phyloP scores from a whole-genome alignment of 768 basidiomycete genomes.

The Suillus subalutaceus region DNA sequence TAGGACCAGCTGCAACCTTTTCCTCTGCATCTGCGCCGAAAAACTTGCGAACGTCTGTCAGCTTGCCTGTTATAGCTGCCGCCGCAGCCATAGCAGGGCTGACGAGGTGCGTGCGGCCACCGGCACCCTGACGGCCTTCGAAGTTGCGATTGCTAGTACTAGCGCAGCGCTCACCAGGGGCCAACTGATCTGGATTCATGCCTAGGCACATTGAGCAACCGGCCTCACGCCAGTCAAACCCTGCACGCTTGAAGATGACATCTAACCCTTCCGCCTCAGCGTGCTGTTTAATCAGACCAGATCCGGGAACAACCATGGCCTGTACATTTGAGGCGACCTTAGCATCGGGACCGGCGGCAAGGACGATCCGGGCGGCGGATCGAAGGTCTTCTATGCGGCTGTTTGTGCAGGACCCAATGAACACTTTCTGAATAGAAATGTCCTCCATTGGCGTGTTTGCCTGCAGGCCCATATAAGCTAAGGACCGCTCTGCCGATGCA shows the following conservation, averaged over 20 bases:
- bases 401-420: conserved; percentile 95
- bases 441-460: conserved; percentile 81
- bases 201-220: conserved; percentile 97
- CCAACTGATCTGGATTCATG: conserved; percentile 93
- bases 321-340: conserved; percentile 75
- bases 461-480: conserved; percentile 86
- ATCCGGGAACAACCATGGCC: conserved; percentile 93
- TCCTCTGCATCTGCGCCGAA: conserved; percentile 50
- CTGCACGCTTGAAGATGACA: conserved; percentile 83
- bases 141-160: conserved; percentile 95
- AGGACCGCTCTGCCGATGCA: conserved; percentile 70
- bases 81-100: conserved; percentile 94
- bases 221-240: conserved; percentile 95
- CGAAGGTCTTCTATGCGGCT: conserved; percentile 92
- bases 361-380: conserved; percentile 76
- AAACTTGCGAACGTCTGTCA: conserved; percentile 84
- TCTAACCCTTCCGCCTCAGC: conserved; percentile 91
- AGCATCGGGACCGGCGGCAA: conserved; percentile 72
- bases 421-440: conserved; percentile 83
- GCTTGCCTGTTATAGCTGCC: conserved; percentile 81
- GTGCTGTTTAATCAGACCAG: conserved; percentile 87
- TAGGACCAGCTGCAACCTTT: conserved; percentile 46
- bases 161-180: conserved; percentile 82
- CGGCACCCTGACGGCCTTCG: conserved; percentile 86
- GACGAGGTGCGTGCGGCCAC: conserved; percentile 87